These are phyloP conservation scores for Heritiera fomes DNA, from an alignment of 345 rosid species.

Conservation along the genomic window DNA sequence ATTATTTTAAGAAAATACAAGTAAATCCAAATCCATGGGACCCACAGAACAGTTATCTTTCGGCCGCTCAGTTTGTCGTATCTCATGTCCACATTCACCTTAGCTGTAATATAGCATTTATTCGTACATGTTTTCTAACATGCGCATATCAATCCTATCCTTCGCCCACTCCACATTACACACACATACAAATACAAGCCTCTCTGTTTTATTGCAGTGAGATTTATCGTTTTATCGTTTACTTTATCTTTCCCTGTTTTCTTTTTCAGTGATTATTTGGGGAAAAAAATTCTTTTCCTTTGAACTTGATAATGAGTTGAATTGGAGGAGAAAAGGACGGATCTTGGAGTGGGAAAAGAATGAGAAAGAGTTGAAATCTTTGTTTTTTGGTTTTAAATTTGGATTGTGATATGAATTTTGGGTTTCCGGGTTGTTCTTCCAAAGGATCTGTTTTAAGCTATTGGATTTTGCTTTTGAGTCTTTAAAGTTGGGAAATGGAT, in stretches of 20 bases:
- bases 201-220: slow-evolving; percentile 32
- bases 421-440: slow-evolving; percentile 24
- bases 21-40: slow-evolving; percentile 23
- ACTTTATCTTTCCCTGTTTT: slow-evolving; percentile 1
- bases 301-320: slow-evolving; percentile 6
- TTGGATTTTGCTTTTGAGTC: slow-evolving; percentile 10
- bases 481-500: slow-evolving; percentile 50
- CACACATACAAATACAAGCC: neutral
- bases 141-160: slow-evolving; percentile 24
- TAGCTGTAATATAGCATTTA: slow-evolving; percentile 15
- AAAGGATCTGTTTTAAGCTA: slow-evolving; percentile 31
- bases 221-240: slow-evolving; percentile 34
- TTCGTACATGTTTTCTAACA: neutral
- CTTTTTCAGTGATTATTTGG: slow-evolving; percentile 2
- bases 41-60: slow-evolving; percentile 45
- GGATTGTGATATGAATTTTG: slow-evolving; percentile 19
- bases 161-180: slow-evolving; percentile 22
- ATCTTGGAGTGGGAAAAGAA: neutral
- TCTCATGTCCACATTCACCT: slow-evolving; percentile 7
- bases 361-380: neutral
- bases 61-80: slow-evolving; percentile 27
- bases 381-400: neutral
- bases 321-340: neutral
- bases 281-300: too few species aligned
- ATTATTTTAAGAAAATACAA: neutral